A percentile compares a stretch with the other conserved stretches of the same genome.
phyloP scores from a whole-genome alignment of 2,329 filamentous ascomycete species.

The Aspergillus sp. region DNA sequence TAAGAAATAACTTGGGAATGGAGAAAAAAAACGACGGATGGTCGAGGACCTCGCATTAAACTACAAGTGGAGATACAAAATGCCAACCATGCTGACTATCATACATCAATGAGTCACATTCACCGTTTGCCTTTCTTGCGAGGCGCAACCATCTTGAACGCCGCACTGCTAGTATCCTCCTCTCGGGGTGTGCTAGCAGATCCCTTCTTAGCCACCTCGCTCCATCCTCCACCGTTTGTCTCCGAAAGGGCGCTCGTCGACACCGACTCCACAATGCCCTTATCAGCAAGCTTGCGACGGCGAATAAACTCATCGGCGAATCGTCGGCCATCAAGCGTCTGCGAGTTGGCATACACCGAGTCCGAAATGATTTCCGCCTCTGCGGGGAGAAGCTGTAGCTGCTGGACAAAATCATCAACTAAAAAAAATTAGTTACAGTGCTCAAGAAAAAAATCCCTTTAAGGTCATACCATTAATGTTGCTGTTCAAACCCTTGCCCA shows the following conservation, averaged over 20 bases:
- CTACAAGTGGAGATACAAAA: conserved; percentile 9
- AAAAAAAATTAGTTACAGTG: conserved; percentile 35
- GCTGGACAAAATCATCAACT: conserved; percentile 80
- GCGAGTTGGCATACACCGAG: conserved; percentile 80
- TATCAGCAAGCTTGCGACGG: conserved; percentile 88
- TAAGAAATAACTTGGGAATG: background rate
- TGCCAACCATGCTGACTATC: background rate
- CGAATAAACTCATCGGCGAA: conserved; percentile 94
- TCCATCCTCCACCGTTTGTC: conserved; percentile 74
- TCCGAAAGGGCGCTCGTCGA: conserved; percentile 54
- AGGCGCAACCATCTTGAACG: conserved; percentile 85
- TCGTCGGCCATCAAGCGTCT: conserved; percentile 86
- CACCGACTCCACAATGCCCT: conserved; percentile 73
- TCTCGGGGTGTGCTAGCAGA: conserved; percentile 50
- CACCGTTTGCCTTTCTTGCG: conserved; percentile 89
- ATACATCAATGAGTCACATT: conserved; percentile 1
- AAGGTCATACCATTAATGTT: conserved; percentile 62
- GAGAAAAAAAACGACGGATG: background rate
- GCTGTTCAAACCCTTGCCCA: conserved; percentile 71
- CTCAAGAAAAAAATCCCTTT: background rate
- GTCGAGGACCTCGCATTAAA: background rate
- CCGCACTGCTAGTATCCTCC: conserved; percentile 50
- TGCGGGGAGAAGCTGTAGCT: conserved; percentile 71
- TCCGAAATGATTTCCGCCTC: conserved; percentile 84
- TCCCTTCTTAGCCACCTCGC: conserved; percentile 94